phyloP scores from a whole-genome alignment of 2,329 filamentous ascomycete genomes.

The Pseudogymnoascus destructans region DNA sequence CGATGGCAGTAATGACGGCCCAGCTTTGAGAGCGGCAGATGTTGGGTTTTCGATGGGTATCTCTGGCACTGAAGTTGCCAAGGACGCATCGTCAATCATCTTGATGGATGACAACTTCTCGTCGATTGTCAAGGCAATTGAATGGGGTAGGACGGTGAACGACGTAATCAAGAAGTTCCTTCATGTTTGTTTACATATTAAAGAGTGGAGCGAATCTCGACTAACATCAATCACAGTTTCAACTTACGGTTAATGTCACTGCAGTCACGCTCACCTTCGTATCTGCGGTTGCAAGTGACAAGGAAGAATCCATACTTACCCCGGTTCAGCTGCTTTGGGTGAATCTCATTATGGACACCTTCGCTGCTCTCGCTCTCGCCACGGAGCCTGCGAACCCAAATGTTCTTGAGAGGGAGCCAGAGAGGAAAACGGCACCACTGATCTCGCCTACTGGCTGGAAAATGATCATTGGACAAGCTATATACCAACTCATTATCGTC shows the following conservation, averaged over 20 bases:
- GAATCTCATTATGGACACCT: too few species aligned
- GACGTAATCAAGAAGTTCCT: slow-evolving; percentile 67
- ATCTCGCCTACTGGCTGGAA: too few species aligned
- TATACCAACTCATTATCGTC: too few species aligned
- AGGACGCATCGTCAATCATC: slow-evolving; percentile 55
- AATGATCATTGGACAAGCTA: too few species aligned
- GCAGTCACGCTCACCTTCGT: too few species aligned
- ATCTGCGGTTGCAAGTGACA: too few species aligned
- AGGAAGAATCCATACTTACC: too few species aligned
- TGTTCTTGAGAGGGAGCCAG: too few species aligned
- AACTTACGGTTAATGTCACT: background rate
- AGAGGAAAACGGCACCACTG: too few species aligned
- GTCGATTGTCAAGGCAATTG: slow-evolving; percentile 69
- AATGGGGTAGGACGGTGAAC: slow-evolving; percentile 68
- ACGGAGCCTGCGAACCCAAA: too few species aligned
- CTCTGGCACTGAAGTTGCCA: slow-evolving; percentile 48
- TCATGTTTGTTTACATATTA: slow-evolving; percentile 19
- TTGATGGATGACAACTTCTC: slow-evolving; percentile 81
- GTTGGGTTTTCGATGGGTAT: slow-evolving; percentile 86
- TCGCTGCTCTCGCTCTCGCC: too few species aligned
- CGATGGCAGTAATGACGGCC: slow-evolving; percentile 74
- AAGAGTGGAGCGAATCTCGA: background rate
- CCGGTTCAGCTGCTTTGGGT: too few species aligned
- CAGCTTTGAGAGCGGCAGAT: slow-evolving; percentile 67
- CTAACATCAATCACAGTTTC: background rate